A percentile compares a stretch with the other conserved stretches of the same genome.
These are phyloP conservation scores for Trichoderma gamsii DNA, from an alignment of 495 filamentous ascomycete genomes.

Conservation along the genomic window DNA sequence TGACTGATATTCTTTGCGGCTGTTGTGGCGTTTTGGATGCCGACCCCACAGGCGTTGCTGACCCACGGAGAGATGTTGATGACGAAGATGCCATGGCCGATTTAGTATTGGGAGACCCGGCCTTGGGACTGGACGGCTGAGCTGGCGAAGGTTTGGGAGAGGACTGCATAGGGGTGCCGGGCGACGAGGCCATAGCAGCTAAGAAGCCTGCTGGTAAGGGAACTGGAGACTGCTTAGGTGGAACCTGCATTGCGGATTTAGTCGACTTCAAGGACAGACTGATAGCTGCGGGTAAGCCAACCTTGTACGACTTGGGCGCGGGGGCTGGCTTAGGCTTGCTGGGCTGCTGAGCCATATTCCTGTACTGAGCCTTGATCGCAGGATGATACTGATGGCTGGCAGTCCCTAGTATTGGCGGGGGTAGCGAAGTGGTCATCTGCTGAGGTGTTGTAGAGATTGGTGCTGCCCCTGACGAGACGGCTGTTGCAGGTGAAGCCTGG, in stretches of 20 bases:
- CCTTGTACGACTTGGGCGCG: slow-evolving; percentile 14
- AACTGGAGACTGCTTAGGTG: slow-evolving; percentile 15
- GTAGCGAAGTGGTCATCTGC: background rate
- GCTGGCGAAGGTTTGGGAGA: background rate
- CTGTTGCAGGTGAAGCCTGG: background rate
- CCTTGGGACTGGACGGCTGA: background rate
- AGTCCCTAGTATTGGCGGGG: background rate
- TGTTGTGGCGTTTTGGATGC: background rate
- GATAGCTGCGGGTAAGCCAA: background rate
- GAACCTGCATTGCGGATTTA: slow-evolving; percentile 12
- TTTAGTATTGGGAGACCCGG: background rate
- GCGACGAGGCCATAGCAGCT: slow-evolving; percentile 13
- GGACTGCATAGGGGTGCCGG: background rate
- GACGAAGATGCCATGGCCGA: background rate
- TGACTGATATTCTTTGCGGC: slow-evolving; percentile 6
- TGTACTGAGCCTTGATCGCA: slow-evolving; percentile 4
- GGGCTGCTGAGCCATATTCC: slow-evolving; percentile 1
- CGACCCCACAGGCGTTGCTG: background rate
- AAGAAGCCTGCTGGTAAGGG: slow-evolving; percentile 16
- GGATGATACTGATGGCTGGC: background rate
- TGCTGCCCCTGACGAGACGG: background rate
- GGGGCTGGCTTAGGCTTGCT: slow-evolving; percentile 15
- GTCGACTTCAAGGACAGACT: background rate
- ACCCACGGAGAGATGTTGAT: background rate
- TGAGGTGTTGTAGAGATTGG: background rate